Evolutionary conservation across 2,329 filamentous ascomycete genomes (phyloP).

Genomic region (Passalora sequoiae): DNA sequence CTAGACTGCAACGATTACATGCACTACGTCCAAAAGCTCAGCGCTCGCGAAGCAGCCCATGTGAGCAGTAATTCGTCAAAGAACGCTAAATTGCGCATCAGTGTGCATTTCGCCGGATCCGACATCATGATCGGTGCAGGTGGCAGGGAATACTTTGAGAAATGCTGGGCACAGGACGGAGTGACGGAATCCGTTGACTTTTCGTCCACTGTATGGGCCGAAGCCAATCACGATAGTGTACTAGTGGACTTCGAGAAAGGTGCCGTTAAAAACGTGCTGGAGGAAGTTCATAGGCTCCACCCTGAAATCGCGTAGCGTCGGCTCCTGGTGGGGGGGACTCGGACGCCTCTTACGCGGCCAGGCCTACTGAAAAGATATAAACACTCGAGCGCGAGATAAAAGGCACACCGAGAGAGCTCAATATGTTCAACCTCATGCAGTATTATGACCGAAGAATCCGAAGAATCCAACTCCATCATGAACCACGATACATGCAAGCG

Average conservation of each 20-base stretch:
- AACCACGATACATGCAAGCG: too few species aligned
- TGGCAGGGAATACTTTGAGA: constrained; percentile 42
- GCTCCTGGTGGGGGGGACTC: too few species aligned
- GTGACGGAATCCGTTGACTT: constrained; percentile 34
- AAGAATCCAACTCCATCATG: too few species aligned
- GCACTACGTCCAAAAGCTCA: constrained; percentile 21
- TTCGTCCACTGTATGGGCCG: constrained; percentile 26
- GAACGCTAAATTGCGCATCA: constrained; percentile 27
- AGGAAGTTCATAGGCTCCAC: constrained; percentile 10
- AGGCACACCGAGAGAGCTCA: too few species aligned
- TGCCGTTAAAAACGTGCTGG: constrained; percentile 21
- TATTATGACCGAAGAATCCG: too few species aligned
- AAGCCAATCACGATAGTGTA: constrained; percentile 39
- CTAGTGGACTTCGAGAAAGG: constrained; percentile 25
- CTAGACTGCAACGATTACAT: constrained; percentile 36
- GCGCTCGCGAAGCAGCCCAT: constrained; percentile 18
- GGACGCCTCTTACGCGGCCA: too few species aligned
- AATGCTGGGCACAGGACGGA: constrained; percentile 36
- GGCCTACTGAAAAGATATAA: too few species aligned
- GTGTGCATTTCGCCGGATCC: constrained; percentile 35
- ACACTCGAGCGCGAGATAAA: too few species aligned
- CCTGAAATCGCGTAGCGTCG: too few species aligned
- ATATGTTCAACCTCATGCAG: too few species aligned
- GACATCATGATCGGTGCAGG: constrained; percentile 42
- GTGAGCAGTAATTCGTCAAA: not conserved